phyloP scores from a whole-genome alignment of 306 rosid genomes.

The Geum urbanum region DNA sequence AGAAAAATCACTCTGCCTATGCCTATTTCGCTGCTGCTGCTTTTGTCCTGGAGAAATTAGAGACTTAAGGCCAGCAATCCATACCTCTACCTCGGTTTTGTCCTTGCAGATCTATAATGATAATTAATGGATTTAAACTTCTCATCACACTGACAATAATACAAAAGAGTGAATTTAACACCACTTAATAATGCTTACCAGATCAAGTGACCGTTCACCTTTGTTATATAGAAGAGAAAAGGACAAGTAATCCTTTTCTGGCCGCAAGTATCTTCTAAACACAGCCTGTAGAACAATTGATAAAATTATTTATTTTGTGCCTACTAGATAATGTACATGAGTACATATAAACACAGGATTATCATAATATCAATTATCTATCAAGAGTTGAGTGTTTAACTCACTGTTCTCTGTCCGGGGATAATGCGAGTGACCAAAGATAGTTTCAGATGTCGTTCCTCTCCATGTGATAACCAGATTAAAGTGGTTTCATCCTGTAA shows the following conservation, averaged over 20 bases:
- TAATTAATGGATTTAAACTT: conserved; percentile 18
- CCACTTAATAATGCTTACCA: conserved; percentile 50
- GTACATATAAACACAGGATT: neutral
- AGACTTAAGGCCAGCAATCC: conserved; percentile 75
- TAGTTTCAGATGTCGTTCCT: conserved; percentile 63
- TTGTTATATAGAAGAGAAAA: conserved; percentile 79
- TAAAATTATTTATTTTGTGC: conserved; percentile 5
- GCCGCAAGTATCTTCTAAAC: conserved; percentile 82
- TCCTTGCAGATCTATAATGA: conserved; percentile 85
- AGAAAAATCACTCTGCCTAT: conserved; percentile 48
- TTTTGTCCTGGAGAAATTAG: conserved; percentile 52
- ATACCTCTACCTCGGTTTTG: conserved; percentile 74
- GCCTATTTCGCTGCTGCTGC: conserved; percentile 36
- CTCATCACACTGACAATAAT: conserved; percentile 3
- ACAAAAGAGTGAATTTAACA: conserved; percentile 10
- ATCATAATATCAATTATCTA: neutral
- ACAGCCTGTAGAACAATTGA: conserved; percentile 58
- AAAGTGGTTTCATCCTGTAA: conserved; percentile 82
- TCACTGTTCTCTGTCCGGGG: conserved; percentile 95
- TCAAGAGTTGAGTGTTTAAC: conserved; percentile 21
- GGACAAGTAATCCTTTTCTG: conserved; percentile 85
- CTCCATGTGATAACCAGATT: conserved; percentile 77
- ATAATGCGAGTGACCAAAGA: conserved; percentile 52
- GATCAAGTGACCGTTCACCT: conserved; percentile 83
- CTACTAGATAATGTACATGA: conserved; percentile 8